These are phyloP conservation scores for Metschnikowia continentalis DNA, from an alignment of 805 yeast species.

Conservation along the genomic window DNA sequence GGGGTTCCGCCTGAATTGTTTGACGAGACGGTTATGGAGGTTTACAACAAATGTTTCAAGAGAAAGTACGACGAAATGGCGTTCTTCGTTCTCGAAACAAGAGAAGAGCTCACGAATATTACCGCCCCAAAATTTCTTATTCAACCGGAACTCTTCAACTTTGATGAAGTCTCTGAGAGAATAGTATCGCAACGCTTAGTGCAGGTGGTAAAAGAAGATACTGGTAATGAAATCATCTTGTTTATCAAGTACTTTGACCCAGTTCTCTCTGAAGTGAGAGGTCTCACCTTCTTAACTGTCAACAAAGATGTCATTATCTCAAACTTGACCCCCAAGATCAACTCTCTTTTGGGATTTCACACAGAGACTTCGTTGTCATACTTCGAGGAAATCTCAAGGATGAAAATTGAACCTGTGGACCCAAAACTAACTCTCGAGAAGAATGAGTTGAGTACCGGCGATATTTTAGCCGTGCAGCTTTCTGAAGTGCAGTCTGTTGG, in stretches of 20 bases:
- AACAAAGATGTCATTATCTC: constrained; percentile 44
- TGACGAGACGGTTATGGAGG: constrained; percentile 46
- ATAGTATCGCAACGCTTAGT: constrained; percentile 3
- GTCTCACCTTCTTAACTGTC: constrained; percentile 58
- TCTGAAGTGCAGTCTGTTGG: constrained; percentile 19
- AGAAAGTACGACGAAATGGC: constrained; percentile 48
- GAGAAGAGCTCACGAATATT: constrained; percentile 34
- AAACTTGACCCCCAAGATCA: constrained; percentile 38
- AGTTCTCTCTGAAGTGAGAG: constrained; percentile 49
- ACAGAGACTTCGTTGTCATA: constrained; percentile 32
- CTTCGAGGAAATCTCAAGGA: constrained; percentile 61
- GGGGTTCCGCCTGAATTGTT: constrained; percentile 25
- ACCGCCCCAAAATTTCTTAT: background rate
- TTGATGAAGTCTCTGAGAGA: constrained; percentile 19
- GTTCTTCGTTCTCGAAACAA: constrained; percentile 62
- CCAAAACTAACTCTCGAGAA: constrained; percentile 44
- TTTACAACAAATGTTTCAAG: constrained; percentile 44
- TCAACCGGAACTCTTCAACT: constrained; percentile 24
- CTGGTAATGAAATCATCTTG: constrained; percentile 19
- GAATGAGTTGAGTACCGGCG: constrained; percentile 64
- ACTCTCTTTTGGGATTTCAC: constrained; percentile 38
- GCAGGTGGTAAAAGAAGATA: background rate
- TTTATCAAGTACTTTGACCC: constrained; percentile 70
- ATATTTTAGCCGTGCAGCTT: constrained; percentile 47
- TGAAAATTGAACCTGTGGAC: constrained; percentile 44